phyloP scores from a whole-genome alignment of 352 stramenopile genomes.

The Aphanomyces invadans region DNA sequence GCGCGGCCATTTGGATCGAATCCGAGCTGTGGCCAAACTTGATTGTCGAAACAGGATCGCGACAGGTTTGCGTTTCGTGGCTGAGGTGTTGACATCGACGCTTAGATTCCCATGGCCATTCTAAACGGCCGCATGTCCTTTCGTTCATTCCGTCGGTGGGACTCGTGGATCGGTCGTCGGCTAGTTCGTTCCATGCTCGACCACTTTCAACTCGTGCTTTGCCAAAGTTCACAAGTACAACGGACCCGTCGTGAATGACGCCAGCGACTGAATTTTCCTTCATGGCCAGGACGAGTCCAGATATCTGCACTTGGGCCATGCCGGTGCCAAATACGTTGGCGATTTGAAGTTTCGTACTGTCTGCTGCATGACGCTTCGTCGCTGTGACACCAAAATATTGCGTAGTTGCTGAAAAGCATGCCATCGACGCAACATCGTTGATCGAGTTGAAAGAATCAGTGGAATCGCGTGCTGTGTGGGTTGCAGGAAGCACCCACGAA shows the following conservation, averaged over 20 bases:
- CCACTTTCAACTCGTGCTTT: slow-evolving; percentile 49
- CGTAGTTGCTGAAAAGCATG: slow-evolving; percentile 22
- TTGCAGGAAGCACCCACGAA: slow-evolving; percentile 59
- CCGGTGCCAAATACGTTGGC: slow-evolving; percentile 27
- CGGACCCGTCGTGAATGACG: slow-evolving; percentile 2
- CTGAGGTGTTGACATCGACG: neutral
- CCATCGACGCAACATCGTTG: slow-evolving; percentile 7
- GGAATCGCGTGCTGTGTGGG: slow-evolving; percentile 33
- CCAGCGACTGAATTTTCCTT: no score
- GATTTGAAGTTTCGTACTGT: slow-evolving; percentile 75
- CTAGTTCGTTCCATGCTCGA: slow-evolving; percentile 26
- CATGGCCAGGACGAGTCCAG: slow-evolving; percentile 39
- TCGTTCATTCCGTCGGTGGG: slow-evolving; percentile 45
- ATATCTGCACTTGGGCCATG: slow-evolving; percentile 41
- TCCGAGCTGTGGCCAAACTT: slow-evolving; percentile 77
- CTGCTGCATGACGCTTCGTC: neutral
- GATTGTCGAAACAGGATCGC: slow-evolving; percentile 40
- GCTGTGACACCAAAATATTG: neutral
- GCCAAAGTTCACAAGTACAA: slow-evolving; percentile 48
- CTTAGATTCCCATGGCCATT: slow-evolving; percentile 46
- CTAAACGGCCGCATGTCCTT: slow-evolving; percentile 58
- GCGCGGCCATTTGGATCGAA: slow-evolving; percentile 66
- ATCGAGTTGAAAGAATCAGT: slow-evolving; percentile 27
- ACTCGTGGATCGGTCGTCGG: slow-evolving; percentile 29
- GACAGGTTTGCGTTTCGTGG: slow-evolving; percentile 26